phyloP scores from a whole-genome alignment of 306 rosid species.

The Castanea mollissima region DNA sequence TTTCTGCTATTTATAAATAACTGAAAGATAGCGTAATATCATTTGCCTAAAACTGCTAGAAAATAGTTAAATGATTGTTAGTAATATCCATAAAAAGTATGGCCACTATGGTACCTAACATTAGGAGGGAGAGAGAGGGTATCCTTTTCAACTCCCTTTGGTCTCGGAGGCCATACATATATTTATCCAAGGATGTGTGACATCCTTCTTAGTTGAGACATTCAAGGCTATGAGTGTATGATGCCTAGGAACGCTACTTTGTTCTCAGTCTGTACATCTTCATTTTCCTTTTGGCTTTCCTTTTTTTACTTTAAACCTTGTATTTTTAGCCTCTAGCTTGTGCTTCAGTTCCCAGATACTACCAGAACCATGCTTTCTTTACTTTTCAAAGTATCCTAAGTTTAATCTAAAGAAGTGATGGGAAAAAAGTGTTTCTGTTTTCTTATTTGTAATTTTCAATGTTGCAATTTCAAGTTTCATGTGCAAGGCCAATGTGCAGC shows the following conservation, averaged over 20 bases:
- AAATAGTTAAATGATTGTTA: neutral
- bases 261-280: neutral
- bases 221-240: neutral
- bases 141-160: neutral
- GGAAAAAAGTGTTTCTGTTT: too few species aligned
- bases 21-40: neutral
- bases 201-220: neutral
- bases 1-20: slow-evolving; percentile 10
- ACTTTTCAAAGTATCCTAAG: too few species aligned
- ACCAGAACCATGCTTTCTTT: neutral
- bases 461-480: too few species aligned
- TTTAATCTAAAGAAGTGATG: too few species aligned
- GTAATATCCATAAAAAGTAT: neutral
- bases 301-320: neutral
- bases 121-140: neutral
- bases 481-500: too few species aligned
- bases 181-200: neutral
- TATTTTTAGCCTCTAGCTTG: neutral
- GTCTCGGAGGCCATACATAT: neutral
- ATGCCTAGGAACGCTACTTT: neutral
- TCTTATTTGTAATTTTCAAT: too few species aligned
- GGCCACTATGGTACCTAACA: neutral
- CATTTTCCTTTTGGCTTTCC: neutral
- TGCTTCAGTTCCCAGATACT: neutral
- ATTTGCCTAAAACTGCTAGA: neutral